phyloP scores from a whole-genome alignment of 2,329 filamentous ascomycete species.

The Ophiostoma montium region DNA sequence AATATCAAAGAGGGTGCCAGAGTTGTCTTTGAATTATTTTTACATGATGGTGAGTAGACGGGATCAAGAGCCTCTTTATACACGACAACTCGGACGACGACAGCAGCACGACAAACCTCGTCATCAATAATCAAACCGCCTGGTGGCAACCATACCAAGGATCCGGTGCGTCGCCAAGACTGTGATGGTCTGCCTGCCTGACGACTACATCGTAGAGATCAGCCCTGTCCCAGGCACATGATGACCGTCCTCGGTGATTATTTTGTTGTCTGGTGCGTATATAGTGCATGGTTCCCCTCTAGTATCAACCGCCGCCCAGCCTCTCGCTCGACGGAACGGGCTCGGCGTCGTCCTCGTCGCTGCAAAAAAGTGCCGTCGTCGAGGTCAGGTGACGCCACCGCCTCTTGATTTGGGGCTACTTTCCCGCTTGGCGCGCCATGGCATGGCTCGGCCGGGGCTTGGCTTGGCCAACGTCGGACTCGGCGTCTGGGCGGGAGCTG shows the following conservation, averaged over 20 bases:
- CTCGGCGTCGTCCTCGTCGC: not conserved
- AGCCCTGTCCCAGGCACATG: not conserved
- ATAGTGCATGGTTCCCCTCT: no score
- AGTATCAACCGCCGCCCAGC: slow-evolving; percentile 5
- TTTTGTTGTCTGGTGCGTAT: no score
- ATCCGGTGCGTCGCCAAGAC: not conserved
- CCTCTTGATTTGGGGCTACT: not conserved
- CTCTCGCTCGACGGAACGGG: slow-evolving; percentile 1
- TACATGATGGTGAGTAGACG: no score
- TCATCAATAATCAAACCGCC: not conserved
- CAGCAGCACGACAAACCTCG: no score
- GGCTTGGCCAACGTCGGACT: not conserved
- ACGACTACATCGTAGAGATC: not conserved
- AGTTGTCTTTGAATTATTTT: no score
- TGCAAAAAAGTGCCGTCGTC: not conserved
- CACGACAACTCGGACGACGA: no score
- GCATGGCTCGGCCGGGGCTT: slow-evolving; percentile 1
- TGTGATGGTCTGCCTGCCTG: not conserved
- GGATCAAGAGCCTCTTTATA: no score
- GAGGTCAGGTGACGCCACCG: not conserved
- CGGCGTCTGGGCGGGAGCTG: not conserved
- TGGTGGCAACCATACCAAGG: not conserved
- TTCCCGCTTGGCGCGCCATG: not conserved
- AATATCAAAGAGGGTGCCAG: no score
- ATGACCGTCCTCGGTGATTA: not conserved